These are phyloP conservation scores for Trypanosoma mega DNA, from an alignment of 208 protist genomes.

Conservation along the genomic window DNA sequence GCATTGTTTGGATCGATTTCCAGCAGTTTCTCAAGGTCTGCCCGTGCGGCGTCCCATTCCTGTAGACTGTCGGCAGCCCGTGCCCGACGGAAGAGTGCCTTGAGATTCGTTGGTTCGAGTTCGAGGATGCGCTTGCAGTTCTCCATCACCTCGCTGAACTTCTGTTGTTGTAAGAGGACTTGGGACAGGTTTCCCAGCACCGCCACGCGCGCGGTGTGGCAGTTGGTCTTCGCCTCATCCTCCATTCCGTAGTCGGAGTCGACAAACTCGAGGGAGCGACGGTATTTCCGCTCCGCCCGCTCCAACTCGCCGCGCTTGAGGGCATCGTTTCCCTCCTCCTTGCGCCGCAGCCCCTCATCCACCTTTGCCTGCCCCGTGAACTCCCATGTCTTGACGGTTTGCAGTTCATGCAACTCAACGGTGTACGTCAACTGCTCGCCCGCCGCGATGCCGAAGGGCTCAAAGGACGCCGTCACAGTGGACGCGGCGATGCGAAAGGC, in stretches of 20 bases:
- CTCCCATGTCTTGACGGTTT: conserved; percentile 60
- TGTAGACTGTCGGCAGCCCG: conserved; percentile 61
- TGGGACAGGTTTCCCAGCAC: conserved; percentile 77
- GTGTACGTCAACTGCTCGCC: conserved; percentile 64
- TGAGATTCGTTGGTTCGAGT: conserved; percentile 53
- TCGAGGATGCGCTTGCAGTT: conserved; percentile 72
- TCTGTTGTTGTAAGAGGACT: conserved; percentile 58
- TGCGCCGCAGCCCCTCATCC: conserved; percentile 55
- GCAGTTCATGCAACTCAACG: conserved; percentile 62
- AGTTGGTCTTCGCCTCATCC: conserved; percentile 59
- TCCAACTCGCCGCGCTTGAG: conserved; percentile 62
- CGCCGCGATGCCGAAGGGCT: conserved; percentile 13
- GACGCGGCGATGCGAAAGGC: conserved; percentile 54
- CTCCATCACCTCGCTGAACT: conserved; percentile 42
- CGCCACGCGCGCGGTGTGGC: conserved; percentile 46
- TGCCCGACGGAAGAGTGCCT: conserved; percentile 75
- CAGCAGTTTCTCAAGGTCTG: conserved; percentile 50
- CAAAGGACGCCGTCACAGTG: conserved; percentile 28
- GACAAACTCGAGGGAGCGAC: conserved; percentile 83
- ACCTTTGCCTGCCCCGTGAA: conserved; percentile 67
- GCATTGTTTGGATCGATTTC: conserved; percentile 53
- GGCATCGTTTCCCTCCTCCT: conserved; percentile 79
- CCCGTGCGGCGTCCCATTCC: conserved; percentile 72
- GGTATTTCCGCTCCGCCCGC: conserved; percentile 78
- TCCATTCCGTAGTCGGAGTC: conserved; percentile 74